Evolutionary conservation across 805 yeast species (phyloP).

Genomic region (Yamadazyma akitaensis): DNA sequence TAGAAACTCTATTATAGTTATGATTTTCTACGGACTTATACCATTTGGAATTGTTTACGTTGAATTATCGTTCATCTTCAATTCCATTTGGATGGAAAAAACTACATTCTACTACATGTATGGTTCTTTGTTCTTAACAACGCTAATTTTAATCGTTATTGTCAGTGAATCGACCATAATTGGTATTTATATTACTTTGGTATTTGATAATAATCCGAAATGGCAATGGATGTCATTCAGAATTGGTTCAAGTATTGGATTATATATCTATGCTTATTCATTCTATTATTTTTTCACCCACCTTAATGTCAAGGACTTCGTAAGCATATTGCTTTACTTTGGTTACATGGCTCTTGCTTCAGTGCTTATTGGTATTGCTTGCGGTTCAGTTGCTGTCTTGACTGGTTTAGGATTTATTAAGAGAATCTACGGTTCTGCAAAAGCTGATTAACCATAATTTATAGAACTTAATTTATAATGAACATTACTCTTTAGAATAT

Average conservation of each 20-base stretch:
- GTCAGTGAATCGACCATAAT: slow-evolving; percentile 71
- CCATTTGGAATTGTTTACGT: slow-evolving; percentile 83
- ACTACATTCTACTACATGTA: slow-evolving; percentile 76
- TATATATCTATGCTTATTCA: slow-evolving; percentile 67
- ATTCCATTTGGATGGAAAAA: slow-evolving; percentile 77
- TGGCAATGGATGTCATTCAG: slow-evolving; percentile 87
- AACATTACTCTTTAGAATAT: slow-evolving; percentile 1
- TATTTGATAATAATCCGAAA: slow-evolving; percentile 49
- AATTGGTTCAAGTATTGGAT: slow-evolving; percentile 65
- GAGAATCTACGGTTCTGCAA: slow-evolving; percentile 56
- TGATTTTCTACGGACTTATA: slow-evolving; percentile 59
- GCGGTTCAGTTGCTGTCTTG: slow-evolving; percentile 72
- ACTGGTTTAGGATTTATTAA: slow-evolving; percentile 66
- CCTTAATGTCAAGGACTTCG: slow-evolving; percentile 62
- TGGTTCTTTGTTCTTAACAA: slow-evolving; percentile 68
- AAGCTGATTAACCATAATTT: slow-evolving; percentile 42
- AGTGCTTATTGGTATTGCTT: slow-evolving; percentile 58
- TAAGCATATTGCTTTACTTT: slow-evolving; percentile 65
- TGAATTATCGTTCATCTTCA: slow-evolving; percentile 68
- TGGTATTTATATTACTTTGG: slow-evolving; percentile 60
- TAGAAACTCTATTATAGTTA: slow-evolving; percentile 16
- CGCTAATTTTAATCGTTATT: slow-evolving; percentile 55
- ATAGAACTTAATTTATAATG: not conserved
- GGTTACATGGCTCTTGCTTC: slow-evolving; percentile 68
- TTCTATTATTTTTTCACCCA: slow-evolving; percentile 59